A percentile compares a stretch with the other conserved stretches of the same genome.
Conservation (phyloP, 805 yeast genomes). For the Tetrapisispora iriomotensis region DNA sequence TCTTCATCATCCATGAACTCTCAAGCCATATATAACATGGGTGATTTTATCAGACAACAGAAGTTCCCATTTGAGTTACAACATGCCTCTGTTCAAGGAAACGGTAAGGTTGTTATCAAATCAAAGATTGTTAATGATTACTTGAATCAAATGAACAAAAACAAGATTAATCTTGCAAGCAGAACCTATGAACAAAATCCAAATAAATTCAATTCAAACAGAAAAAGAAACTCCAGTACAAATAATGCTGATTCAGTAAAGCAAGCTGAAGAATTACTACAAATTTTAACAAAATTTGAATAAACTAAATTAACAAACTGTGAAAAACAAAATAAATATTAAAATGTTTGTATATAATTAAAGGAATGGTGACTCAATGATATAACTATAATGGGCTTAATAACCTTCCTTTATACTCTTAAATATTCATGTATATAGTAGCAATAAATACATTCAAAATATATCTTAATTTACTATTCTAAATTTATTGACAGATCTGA, state of each 20-base stretch:
- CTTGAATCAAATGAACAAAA: neutral
- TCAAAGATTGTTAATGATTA: slow-evolving; percentile 11
- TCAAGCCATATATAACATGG: slow-evolving; percentile 29
- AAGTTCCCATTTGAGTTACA: slow-evolving; percentile 35
- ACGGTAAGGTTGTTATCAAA: slow-evolving; percentile 28
- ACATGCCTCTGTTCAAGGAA: slow-evolving; percentile 30
- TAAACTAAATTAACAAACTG: neutral
- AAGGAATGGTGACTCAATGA: too few relatives aligned
- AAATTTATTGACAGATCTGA: too few relatives aligned
- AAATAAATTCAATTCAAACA: neutral
- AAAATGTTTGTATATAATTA: too few relatives aligned
- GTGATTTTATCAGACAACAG: slow-evolving; percentile 36
- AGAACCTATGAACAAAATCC: slow-evolving; percentile 1
- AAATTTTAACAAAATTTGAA: slow-evolving; percentile 2
- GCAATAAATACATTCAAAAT: neutral
- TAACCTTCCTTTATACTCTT: neutral
- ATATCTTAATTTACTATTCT: too few relatives aligned
- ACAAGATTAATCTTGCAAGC: neutral
- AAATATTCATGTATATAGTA: neutral
- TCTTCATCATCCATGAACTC: slow-evolving; percentile 26
- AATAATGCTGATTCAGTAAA: slow-evolving; percentile 1
- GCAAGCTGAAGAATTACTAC: slow-evolving; percentile 3
- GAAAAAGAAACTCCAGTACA: neutral
- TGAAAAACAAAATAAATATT: neutral
- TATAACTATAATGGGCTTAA: too few relatives aligned